phyloP scores from a whole-genome alignment of 306 rosid genomes.

The Vigna trinervia region DNA sequence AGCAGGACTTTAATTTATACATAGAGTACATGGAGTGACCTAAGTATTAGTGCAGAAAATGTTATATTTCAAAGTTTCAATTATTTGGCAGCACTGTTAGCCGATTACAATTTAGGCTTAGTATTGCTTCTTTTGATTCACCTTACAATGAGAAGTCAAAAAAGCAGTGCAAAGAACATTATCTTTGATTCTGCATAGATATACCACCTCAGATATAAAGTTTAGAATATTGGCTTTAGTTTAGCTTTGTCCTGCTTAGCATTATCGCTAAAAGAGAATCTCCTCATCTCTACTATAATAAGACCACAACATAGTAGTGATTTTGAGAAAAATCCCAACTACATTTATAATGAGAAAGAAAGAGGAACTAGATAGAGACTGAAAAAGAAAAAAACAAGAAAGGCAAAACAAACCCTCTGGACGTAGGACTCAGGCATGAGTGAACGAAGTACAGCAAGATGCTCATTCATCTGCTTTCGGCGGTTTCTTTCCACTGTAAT shows the following conservation, averaged over 20 bases:
- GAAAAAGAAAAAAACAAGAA: slow-evolving; percentile 13
- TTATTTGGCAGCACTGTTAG: background rate
- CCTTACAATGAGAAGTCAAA: background rate
- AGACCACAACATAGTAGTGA: slow-evolving; percentile 1
- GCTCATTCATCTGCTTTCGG: slow-evolving; percentile 90
- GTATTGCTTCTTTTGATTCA: background rate
- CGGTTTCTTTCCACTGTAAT: slow-evolving; percentile 94
- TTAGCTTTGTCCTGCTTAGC: slow-evolving; percentile 30
- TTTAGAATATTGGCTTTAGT: slow-evolving; percentile 30
- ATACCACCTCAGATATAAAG: slow-evolving; percentile 21
- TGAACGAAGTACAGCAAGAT: slow-evolving; percentile 84
- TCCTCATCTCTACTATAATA: slow-evolving; percentile 22
- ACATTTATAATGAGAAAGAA: slow-evolving; percentile 21
- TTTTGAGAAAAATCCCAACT: slow-evolving; percentile 19
- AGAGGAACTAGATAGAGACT: slow-evolving; percentile 9
- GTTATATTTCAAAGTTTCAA: background rate
- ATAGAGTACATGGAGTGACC: background rate
- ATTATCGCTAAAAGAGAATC: slow-evolving; percentile 33
- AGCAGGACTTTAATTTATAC: background rate
- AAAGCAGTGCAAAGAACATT: background rate
- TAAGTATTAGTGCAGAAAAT: slow-evolving; percentile 22
- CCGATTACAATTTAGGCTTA: background rate
- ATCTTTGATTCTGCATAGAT: background rate
- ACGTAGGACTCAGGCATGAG: slow-evolving; percentile 88
- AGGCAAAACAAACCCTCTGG: slow-evolving; percentile 74